Evolutionary conservation across 306 rosid species (phyloP).

Genomic region (Alnus rubra): DNA sequence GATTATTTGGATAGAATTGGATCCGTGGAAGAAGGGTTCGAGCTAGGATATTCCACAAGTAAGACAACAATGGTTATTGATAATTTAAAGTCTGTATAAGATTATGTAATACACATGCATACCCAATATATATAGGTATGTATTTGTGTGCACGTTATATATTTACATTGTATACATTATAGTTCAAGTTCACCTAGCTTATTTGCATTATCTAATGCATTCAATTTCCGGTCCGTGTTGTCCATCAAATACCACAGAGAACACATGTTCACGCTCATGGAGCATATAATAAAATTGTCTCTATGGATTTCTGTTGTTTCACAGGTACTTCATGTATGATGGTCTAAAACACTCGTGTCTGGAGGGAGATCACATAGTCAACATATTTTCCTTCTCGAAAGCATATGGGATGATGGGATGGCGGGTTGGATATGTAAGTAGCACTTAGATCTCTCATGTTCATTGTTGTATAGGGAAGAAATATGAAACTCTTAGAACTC

Average conservation of each 20-base stretch:
- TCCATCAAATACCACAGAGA: not conserved
- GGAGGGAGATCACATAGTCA: slow-evolving; percentile 87
- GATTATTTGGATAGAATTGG: not conserved
- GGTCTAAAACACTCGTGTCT: slow-evolving; percentile 78
- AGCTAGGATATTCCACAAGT: not conserved
- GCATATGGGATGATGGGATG: slow-evolving; percentile 99
- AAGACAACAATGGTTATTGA: not conserved
- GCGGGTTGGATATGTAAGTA: slow-evolving; percentile 97
- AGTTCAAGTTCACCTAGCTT: not conserved
- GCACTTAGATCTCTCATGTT: not conserved
- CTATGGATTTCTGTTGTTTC: not conserved
- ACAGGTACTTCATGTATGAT: slow-evolving; percentile 95
- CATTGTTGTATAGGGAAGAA: not conserved
- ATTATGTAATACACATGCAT: not conserved
- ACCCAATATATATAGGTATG: no score
- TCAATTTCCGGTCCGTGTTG: not conserved
- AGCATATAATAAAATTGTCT: not conserved
- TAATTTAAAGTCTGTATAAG: not conserved
- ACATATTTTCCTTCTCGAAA: slow-evolving; percentile 91
- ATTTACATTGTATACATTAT: not conserved
- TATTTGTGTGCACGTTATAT: not conserved
- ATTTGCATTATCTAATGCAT: no score
- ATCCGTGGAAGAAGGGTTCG: not conserved
- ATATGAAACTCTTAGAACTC: not conserved
- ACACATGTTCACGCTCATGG: not conserved